phyloP scores from a whole-genome alignment of 768 basidiomycete genomes.

The Coprinopsis strossmayeri region DNA sequence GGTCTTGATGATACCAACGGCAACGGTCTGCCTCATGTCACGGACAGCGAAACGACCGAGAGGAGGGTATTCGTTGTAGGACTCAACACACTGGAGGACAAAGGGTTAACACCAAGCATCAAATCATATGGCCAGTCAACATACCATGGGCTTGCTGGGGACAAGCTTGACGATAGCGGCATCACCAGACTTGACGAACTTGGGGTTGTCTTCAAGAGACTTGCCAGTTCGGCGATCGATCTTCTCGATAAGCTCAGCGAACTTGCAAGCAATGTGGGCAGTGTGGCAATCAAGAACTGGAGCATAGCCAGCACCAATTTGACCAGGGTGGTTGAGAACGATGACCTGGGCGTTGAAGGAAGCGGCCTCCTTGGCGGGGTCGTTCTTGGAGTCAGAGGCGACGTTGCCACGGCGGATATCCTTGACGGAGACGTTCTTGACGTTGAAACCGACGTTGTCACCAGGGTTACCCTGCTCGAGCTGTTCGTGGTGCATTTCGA shows the following conservation, averaged over 20 bases:
- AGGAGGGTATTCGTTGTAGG: slow-evolving; percentile 97
- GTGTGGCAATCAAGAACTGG: slow-evolving; percentile 99
- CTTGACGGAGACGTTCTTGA: slow-evolving; percentile 99
- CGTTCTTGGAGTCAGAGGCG: slow-evolving; percentile 99
- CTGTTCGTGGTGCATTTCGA: slow-evolving; percentile 99
- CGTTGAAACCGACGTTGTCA: slow-evolving; percentile 99
- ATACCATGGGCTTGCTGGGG: slow-evolving; percentile 88
- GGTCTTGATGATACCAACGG: slow-evolving; percentile 97
- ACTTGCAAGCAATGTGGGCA: slow-evolving; percentile 99
- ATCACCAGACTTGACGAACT: slow-evolving; percentile 99
- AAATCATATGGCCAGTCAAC: slow-evolving; percentile 14
- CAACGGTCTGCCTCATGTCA: slow-evolving; percentile 99
- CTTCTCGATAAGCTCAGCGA: slow-evolving; percentile 97
- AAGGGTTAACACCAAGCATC: background rate
- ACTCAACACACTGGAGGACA: slow-evolving; percentile 40
- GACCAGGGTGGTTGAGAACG: slow-evolving; percentile 99
- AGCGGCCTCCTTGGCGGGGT: slow-evolving; percentile 98
- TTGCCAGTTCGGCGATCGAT: slow-evolving; percentile 99
- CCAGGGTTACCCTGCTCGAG: slow-evolving; percentile 91
- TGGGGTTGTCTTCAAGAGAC: slow-evolving; percentile 79
- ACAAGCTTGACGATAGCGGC: slow-evolving; percentile 98
- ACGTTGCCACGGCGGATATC: slow-evolving; percentile 99
- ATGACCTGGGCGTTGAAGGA: slow-evolving; percentile 99
- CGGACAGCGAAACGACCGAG: slow-evolving; percentile 99
- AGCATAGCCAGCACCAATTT: slow-evolving; percentile 98